Evolutionary conservation across 2,329 filamentous ascomycete species (phyloP).

Genomic region (Emmonsiellopsis sp.): DNA sequence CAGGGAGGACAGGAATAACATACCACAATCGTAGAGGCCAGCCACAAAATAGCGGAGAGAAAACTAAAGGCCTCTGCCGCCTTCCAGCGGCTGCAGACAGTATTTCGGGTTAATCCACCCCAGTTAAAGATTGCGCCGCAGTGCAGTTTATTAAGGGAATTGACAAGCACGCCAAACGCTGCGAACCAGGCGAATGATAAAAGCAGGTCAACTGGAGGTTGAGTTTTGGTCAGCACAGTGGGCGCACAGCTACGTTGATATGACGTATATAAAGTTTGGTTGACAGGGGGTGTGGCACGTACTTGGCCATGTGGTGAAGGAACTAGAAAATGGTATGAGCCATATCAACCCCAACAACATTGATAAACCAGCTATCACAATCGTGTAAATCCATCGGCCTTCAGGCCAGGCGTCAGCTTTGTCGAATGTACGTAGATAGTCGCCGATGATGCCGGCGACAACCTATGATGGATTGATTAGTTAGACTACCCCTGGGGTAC

Average conservation of each 20-base stretch:
- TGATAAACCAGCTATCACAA: slow-evolving; percentile 60
- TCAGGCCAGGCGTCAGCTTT: slow-evolving; percentile 44
- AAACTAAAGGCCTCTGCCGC: slow-evolving; percentile 64
- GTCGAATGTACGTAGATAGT: slow-evolving; percentile 50
- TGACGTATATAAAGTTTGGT: not conserved
- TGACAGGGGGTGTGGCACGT: slow-evolving; percentile 12
- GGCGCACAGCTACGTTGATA: not conserved
- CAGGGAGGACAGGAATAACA: not conserved
- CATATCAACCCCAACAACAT: slow-evolving; percentile 63
- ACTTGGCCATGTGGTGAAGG: slow-evolving; percentile 60
- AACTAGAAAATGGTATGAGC: slow-evolving; percentile 60
- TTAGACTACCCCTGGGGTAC: not conserved
- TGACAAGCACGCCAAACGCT: slow-evolving; percentile 57
- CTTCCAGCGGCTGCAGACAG: slow-evolving; percentile 60
- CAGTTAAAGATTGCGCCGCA: slow-evolving; percentile 55
- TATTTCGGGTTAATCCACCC: slow-evolving; percentile 42
- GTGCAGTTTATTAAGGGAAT: slow-evolving; percentile 42
- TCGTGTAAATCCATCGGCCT: slow-evolving; percentile 65
- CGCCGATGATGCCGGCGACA: slow-evolving; percentile 60
- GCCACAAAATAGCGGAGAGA: slow-evolving; percentile 62
- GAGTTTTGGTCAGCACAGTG: slow-evolving; percentile 4
- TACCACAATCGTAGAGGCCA: slow-evolving; percentile 53
- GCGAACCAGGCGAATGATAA: slow-evolving; percentile 63
- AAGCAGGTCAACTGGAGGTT: slow-evolving; percentile 50
- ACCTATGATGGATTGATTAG: slow-evolving; percentile 21